These are phyloP conservation scores for Citrullus mucosospermus DNA, from an alignment of 306 rosid species.

Conservation along the genomic window DNA sequence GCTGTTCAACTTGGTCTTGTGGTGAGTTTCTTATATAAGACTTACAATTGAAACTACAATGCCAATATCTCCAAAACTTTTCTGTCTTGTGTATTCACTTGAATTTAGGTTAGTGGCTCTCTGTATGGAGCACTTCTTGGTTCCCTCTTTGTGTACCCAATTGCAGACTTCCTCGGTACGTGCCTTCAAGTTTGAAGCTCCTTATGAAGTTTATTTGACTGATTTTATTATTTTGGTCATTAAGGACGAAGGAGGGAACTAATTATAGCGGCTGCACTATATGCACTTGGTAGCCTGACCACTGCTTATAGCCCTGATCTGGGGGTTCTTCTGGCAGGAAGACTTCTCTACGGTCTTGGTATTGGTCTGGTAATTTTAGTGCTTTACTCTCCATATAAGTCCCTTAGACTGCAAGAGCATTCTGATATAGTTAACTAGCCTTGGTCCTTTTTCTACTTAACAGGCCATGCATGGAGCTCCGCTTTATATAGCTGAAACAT, in stretches of 20 bases:
- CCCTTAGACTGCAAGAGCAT: not conserved
- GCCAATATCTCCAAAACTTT: not conserved
- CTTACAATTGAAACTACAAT: not conserved
- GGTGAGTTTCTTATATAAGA: conserved; percentile 36
- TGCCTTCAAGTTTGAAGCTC: conserved; percentile 11
- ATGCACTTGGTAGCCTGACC: conserved; percentile 47
- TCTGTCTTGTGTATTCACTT: not conserved
- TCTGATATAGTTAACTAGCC: not conserved
- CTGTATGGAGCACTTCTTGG: conserved; percentile 93
- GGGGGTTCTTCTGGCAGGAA: conserved; percentile 59
- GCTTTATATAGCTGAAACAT: conserved; percentile 89
- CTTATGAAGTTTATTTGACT: conserved; percentile 13
- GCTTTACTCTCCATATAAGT: not conserved
- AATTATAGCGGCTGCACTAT: conserved; percentile 49
- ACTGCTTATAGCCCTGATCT: conserved; percentile 72
- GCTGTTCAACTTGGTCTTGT: conserved; percentile 87
- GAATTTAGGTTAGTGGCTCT: conserved; percentile 75
- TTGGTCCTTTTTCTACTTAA: conserved; percentile 13
- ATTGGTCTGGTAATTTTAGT: conserved; percentile 74
- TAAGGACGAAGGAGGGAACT: conserved; percentile 82
- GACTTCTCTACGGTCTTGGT: conserved; percentile 85
- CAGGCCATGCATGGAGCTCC: conserved; percentile 99
- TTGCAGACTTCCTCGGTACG: conserved; percentile 88
- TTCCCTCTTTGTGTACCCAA: conserved; percentile 58
- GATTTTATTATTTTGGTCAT: conserved; percentile 12